These are phyloP conservation scores for Naganishia onofrii DNA, from an alignment of 768 basidiomycete species.

Conservation along the genomic window DNA sequence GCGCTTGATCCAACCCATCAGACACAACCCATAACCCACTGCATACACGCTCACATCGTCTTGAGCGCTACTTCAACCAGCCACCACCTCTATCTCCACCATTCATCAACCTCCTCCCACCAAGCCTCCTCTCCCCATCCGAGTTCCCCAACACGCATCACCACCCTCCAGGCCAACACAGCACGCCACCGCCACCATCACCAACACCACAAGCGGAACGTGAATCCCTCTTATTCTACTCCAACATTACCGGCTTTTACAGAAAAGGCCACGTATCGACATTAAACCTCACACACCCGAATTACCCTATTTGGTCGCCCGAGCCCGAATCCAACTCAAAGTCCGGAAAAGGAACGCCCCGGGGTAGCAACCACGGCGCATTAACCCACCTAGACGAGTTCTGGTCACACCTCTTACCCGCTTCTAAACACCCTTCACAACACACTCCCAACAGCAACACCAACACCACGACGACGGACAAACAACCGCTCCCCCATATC, in stretches of 20 bases:
- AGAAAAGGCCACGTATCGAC: slow-evolving; percentile 38
- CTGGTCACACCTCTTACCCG: slow-evolving; percentile 31
- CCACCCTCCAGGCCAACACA: background rate
- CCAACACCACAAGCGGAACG: too few species aligned
- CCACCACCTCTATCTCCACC: slow-evolving; percentile 32
- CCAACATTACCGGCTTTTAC: slow-evolving; percentile 51
- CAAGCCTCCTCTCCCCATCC: slow-evolving; percentile 32
- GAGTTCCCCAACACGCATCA: slow-evolving; percentile 6
- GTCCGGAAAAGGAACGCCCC: background rate
- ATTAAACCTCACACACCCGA: slow-evolving; percentile 34
- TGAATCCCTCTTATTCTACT: slow-evolving; percentile 30
- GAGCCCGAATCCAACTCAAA: too few species aligned
- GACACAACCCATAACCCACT: background rate
- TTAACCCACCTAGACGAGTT: slow-evolving; percentile 21
- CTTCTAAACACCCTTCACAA: background rate
- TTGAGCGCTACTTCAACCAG: slow-evolving; percentile 16
- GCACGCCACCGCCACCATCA: too few species aligned
- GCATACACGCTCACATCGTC: background rate
- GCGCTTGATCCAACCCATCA: too few species aligned
- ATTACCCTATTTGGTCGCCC: slow-evolving; percentile 5
- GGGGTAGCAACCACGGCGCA: too few species aligned
- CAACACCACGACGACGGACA: too few species aligned
- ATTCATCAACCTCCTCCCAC: slow-evolving; percentile 36
- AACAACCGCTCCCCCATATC: background rate
- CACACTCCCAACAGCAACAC: background rate